Evolutionary conservation across 768 basidiomycete species (phyloP), one percentile per base, ranked within the genome.

Genomic region (Holtermanniella nyarrowii): DNA sequence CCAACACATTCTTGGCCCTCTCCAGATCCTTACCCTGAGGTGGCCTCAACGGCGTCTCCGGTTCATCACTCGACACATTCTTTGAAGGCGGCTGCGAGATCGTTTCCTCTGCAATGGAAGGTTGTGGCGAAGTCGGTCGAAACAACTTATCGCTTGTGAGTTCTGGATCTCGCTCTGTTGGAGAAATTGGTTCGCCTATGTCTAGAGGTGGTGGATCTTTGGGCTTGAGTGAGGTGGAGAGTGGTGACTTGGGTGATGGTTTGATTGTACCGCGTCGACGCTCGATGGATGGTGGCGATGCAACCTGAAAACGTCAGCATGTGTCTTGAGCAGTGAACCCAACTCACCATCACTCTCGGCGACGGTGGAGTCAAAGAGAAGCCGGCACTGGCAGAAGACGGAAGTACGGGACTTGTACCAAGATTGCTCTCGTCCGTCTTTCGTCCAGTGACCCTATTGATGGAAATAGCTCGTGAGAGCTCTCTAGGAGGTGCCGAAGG

Each of bases 381-480:
- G 40, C 48, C 44, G 10, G 26, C 47, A 24, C 21, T 21, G 16
- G 26, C 26, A 42, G 20, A 47, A 40, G 14, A 27, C 26, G 23
- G 40, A 13, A 31, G 45, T 40, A 27, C 18, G 49, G 52, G 37
- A 43, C 44, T 44, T 25, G n/a, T 41, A 18, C 47, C 46, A 46
- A 16, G 18, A 48, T 42, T 43, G 44, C 52, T 46, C 48, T 31
- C 52, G 52, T 27, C 55, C n/a, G 22, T 48, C 44, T 47, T 54
- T 54, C 14, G 31, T 2, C 10, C 18, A 22, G 23, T 84, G 75
- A 90, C 81, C 2, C 79, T 80, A 71, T 84, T 85, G 14, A 80
- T 83, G 27, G 86, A 83, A 55, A 81, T 82, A 42, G 80, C 81
- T 37, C 80, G 59, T 12, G 39, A 43, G 56, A 79, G 75, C 16